A percentile compares a stretch with the other conserved stretches of the same genome.
These are phyloP conservation scores for Calonectria montana DNA, from an alignment of 2,329 filamentous ascomycete genomes.

Conservation along the genomic window DNA sequence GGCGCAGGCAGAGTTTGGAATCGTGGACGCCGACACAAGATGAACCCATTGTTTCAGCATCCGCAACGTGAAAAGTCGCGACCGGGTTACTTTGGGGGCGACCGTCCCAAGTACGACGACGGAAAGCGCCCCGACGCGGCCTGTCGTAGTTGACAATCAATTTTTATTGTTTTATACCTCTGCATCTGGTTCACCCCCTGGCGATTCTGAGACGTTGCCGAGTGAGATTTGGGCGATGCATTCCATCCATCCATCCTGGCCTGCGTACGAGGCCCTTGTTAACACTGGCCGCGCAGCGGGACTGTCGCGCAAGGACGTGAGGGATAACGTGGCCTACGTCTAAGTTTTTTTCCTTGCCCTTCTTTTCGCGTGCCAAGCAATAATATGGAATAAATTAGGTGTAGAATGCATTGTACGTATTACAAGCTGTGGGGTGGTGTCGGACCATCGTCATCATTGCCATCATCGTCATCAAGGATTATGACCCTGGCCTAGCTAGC, in stretches of 20 bases:
- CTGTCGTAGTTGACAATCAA: not conserved
- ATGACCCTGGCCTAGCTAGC: not conserved
- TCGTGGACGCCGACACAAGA: slow-evolving; percentile 3
- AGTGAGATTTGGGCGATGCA: slow-evolving; percentile 15
- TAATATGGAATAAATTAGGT: slow-evolving; percentile 3
- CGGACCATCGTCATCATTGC: slow-evolving; percentile 3
- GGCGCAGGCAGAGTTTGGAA: not conserved
- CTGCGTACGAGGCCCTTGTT: not conserved
- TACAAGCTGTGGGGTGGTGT: not conserved
- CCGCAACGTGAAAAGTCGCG: slow-evolving; percentile 16
- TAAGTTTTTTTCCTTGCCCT: not conserved
- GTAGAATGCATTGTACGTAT: not conserved
- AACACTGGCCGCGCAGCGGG: slow-evolving; percentile 11
- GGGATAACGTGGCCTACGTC: not conserved
- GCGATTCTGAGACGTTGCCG: slow-evolving; percentile 13
- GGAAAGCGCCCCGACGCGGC: not conserved
- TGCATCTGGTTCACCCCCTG: not conserved
- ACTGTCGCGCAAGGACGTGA: slow-evolving; percentile 8
- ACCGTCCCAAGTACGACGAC: not conserved
- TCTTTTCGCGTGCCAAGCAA: not conserved
- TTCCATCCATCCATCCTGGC: slow-evolving; percentile 8
- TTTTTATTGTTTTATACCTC: not conserved
- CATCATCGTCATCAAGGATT: slow-evolving; percentile 21
- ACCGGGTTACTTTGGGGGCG: slow-evolving; percentile 7
- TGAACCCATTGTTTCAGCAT: slow-evolving; percentile 21